These are phyloP conservation scores for Termitomyces sp. DNA, from an alignment of 768 basidiomycete species.

Conservation along the genomic window DNA sequence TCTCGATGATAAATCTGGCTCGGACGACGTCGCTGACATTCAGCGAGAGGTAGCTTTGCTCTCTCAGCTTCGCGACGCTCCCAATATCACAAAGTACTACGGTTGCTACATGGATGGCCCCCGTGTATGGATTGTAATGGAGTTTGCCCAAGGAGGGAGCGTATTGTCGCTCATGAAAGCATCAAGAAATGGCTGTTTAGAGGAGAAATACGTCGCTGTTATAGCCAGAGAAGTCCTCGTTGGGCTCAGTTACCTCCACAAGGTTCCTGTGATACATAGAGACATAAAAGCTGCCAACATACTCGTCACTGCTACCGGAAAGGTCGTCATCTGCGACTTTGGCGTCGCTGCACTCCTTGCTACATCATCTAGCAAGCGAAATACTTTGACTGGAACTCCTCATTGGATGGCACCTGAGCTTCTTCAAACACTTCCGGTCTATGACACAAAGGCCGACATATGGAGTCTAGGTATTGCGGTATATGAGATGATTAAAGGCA, in stretches of 20 bases:
- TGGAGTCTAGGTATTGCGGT: constrained; percentile 97
- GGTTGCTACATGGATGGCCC: constrained; percentile 95
- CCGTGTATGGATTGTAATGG: constrained; percentile 99
- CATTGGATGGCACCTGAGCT: constrained; percentile 99
- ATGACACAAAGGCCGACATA: constrained; percentile 97
- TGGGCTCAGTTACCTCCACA: constrained; percentile 87
- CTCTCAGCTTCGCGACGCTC: constrained; percentile 82
- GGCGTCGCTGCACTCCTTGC: constrained; percentile 93
- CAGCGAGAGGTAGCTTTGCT: constrained; percentile 94
- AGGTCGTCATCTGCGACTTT: constrained; percentile 96
- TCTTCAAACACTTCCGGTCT: constrained; percentile 79
- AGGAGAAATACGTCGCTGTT: constrained; percentile 85
- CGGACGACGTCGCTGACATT: constrained; percentile 92
- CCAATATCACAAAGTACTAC: constrained; percentile 92
- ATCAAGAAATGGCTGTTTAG: constrained; percentile 64
- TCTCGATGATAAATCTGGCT: constrained; percentile 79
- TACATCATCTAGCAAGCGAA: constrained; percentile 83
- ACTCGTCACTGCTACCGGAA: constrained; percentile 81
- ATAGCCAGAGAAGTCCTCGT: constrained; percentile 87
- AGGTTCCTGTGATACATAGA: constrained; percentile 90
- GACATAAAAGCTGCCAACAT: constrained; percentile 98
- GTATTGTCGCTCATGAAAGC: constrained; percentile 92
- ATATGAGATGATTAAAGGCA: constrained; percentile 96
- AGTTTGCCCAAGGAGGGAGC: constrained; percentile 92
- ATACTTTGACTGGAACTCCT: constrained; percentile 94